Base-by-base conservation (phyloP, 257 asterid species). In the Solanum piurae region DNA sequence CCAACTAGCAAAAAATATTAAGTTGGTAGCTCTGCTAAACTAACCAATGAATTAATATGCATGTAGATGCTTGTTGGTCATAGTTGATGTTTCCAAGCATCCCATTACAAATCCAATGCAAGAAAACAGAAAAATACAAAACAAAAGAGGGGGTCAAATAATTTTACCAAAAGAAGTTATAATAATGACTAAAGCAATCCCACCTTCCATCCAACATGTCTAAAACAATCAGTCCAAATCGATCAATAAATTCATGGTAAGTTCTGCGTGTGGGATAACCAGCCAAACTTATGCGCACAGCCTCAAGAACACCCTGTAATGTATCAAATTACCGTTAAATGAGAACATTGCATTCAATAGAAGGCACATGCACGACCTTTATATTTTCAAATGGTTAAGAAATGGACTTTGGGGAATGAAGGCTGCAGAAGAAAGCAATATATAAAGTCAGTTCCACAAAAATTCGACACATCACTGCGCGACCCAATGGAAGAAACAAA, bases 181-280 rank as follows among this genome's bases (percentile, higher is more conserved):
- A 49, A 49, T 18, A 46, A 21, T 14, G 79, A 89, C 69, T 87
- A 66, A 34, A 82, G 83, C 84, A 85, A 90, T 72, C 93, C 86
- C 93, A 97, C 99, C 98, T 90, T 89, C 93, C 95, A 88, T 93
- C 93, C 94, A 94, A 66, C 76, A 95, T 91, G 86, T 97, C 99
- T 62, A 96, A 89, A 83, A 97, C 95, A 87, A 96, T 91, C 37
- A 97, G 92, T 83, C 99, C 99, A 93, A 95, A 97, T 89, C 99
- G 94, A 88, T 97, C 96, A 36, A 97, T 95, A 92, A 97, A 97
- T 90, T 96, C 99, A 87, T 93, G 95, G 88, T 95, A 96, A 87
- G 98, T 95, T 94, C 94, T 97, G 90, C 99, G 95, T 9, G 99
- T 96, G 85, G 99, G 99, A 87, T 97, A 97, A 85, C 99, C 99